Conservation (phyloP, 352 stramenopile genomes). For the Pythium plurisporium region DNA sequence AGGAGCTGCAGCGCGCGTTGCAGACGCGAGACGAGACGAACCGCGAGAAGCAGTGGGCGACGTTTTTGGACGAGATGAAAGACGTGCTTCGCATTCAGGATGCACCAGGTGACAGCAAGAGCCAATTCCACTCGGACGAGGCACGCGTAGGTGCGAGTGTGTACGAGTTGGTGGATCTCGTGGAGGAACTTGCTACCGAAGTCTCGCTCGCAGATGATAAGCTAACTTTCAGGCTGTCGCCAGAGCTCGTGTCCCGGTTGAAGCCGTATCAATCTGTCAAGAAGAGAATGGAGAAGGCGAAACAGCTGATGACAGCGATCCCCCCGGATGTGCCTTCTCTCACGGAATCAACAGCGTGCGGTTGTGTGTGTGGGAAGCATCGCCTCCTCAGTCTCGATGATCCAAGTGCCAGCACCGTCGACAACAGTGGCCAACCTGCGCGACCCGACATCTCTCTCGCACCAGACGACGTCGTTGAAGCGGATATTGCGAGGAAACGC, state of each 20-base stretch:
- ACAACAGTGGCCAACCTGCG: neutral
- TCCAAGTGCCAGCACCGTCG: too few relatives aligned
- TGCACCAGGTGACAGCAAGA: neutral
- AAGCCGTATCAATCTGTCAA: constrained; percentile 33
- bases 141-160: constrained; percentile 43
- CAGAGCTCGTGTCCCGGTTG: constrained; percentile 26
- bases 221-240: constrained; percentile 14
- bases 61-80: constrained; percentile 47
- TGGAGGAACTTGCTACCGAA: constrained; percentile 53
- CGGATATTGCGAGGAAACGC: neutral
- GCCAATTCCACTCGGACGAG: constrained; percentile 50
- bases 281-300: constrained; percentile 44
- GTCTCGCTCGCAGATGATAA: constrained; percentile 35
- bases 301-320: constrained; percentile 34
- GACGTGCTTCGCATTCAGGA: constrained; percentile 27
- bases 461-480: neutral
- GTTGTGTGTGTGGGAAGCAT: constrained; percentile 48
- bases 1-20: constrained; percentile 52
- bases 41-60: constrained; percentile 49
- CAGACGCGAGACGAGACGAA: constrained; percentile 48
- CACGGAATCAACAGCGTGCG: constrained; percentile 20
- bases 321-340: neutral
- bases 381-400: constrained; percentile 17
- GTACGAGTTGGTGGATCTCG: constrained; percentile 48
- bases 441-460: neutral